Evolutionary conservation across 257 asterid genomes (phyloP).

Genomic region (Mentha longifolia): DNA sequence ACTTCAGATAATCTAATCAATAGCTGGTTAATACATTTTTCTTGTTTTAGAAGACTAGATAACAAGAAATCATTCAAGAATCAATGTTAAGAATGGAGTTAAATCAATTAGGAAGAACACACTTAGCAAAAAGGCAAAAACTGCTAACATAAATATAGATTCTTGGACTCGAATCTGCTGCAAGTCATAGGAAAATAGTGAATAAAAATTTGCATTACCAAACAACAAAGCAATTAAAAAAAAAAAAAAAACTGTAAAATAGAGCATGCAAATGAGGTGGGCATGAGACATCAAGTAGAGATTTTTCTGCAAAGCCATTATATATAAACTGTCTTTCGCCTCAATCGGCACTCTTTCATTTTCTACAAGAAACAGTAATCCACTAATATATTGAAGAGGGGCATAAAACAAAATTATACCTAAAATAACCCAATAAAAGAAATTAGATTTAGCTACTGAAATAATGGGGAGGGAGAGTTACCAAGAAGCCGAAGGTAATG

Average conservation of each 20-base stretch:
- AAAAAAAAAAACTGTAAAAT: neutral
- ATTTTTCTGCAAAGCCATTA: neutral
- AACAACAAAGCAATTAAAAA: neutral
- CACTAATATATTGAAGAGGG: neutral
- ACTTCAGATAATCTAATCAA: constrained; percentile 24
- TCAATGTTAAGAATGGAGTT: neutral
- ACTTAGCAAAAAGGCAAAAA: neutral
- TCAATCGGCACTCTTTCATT: neutral
- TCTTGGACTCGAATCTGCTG: neutral
- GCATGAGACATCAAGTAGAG: neutral
- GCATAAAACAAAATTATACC: neutral
- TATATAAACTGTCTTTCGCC: neutral
- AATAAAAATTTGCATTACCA: neutral
- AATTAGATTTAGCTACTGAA: neutral
- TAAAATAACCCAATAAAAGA: neutral
- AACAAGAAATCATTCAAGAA: constrained; percentile 4
- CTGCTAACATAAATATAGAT: neutral
- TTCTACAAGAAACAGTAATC: neutral
- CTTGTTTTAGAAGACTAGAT: neutral
- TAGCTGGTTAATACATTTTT: neutral
- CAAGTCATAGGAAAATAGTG: neutral
- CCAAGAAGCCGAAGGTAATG: constrained; percentile 67
- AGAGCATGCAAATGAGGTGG: too few species aligned
- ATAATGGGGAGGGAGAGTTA: constrained; percentile 11
- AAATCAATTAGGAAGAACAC: neutral